Evolutionary conservation across 345 rosid species (phyloP).

Genomic region (Eucalyptus cladocalyx): DNA sequence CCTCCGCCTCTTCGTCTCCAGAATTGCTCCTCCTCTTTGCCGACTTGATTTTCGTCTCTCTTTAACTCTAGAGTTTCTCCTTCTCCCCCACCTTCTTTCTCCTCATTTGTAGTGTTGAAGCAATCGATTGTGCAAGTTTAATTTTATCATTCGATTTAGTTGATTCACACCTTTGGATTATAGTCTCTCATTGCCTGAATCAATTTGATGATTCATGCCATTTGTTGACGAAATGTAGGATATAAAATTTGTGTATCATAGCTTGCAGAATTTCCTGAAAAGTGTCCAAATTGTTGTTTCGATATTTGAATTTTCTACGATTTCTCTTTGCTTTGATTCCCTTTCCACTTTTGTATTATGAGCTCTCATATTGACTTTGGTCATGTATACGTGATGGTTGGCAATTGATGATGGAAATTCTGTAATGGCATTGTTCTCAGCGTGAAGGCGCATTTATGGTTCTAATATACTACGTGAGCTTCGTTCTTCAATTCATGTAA

Average conservation of each 20-base stretch:
- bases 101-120: too few relatives aligned
- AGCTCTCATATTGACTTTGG: background rate
- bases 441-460: background rate
- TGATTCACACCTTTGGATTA: too few relatives aligned
- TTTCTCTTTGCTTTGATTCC: background rate
- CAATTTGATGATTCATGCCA: background rate
- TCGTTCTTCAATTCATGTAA: fast-evolving
- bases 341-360: background rate
- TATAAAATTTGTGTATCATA: too few relatives aligned
- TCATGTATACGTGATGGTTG: background rate
- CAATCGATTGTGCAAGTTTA: too few relatives aligned
- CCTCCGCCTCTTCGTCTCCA: too few relatives aligned
- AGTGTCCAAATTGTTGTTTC: background rate
- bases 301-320: background rate
- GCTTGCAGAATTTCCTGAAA: background rate
- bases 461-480: background rate
- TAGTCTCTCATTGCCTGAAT: background rate
- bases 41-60: too few relatives aligned
- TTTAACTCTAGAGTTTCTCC: too few relatives aligned
- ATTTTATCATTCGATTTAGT: too few relatives aligned
- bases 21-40: too few relatives aligned
- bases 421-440: background rate
- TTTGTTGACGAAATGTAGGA: background rate
- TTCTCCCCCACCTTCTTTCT: too few relatives aligned
- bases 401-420: background rate